Conservation (phyloP, 371 early-diverging fungal species). For the Mucor piriformis region DNA sequence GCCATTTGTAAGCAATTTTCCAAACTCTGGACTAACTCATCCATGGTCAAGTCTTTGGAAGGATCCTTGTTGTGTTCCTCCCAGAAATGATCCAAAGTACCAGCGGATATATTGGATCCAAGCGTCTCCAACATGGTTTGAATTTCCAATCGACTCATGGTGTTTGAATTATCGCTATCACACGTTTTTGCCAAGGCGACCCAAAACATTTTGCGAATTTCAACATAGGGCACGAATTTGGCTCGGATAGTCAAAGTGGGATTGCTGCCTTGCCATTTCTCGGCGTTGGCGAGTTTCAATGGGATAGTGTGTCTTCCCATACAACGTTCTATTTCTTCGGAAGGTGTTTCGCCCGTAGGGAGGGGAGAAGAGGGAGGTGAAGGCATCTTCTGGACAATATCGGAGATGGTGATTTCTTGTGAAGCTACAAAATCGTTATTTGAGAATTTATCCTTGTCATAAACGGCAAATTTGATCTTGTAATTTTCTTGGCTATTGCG, state of each 20-base stretch:
- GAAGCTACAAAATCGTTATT: slow-evolving; percentile 73
- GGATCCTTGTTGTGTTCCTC: slow-evolving; percentile 58
- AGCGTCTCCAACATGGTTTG: slow-evolving; percentile 78
- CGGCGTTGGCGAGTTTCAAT: slow-evolving; percentile 37
- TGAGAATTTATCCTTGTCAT: slow-evolving; percentile 80
- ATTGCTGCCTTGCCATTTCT: slow-evolving; percentile 43
- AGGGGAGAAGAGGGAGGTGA: neutral
- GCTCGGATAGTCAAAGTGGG: slow-evolving; percentile 58
- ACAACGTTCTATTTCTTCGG: slow-evolving; percentile 48
- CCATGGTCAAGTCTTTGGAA: slow-evolving; percentile 66
- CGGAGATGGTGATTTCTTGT: slow-evolving; percentile 48
- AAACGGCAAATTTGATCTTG: slow-evolving; percentile 69
- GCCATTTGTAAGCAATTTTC: slow-evolving; percentile 51
- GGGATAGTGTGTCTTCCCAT: slow-evolving; percentile 48
- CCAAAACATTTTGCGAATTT: slow-evolving; percentile 78
- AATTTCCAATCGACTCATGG: slow-evolving; percentile 62
- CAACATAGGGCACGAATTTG: slow-evolving; percentile 66
- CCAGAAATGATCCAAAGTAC: slow-evolving; percentile 71
- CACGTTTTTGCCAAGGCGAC: slow-evolving; percentile 67
- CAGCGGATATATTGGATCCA: slow-evolving; percentile 72
- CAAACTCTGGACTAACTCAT: slow-evolving; percentile 65
- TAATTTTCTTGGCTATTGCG: slow-evolving; percentile 59
- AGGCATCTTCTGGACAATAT: slow-evolving; percentile 31
- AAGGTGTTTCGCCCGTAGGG: slow-evolving; percentile 2
- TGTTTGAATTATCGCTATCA: slow-evolving; percentile 59